A percentile compares a stretch with the other conserved stretches of the same genome.
These are phyloP conservation scores for Saprolegnia parasitica DNA, from an alignment of 352 stramenopile genomes.

Conservation along the genomic window DNA sequence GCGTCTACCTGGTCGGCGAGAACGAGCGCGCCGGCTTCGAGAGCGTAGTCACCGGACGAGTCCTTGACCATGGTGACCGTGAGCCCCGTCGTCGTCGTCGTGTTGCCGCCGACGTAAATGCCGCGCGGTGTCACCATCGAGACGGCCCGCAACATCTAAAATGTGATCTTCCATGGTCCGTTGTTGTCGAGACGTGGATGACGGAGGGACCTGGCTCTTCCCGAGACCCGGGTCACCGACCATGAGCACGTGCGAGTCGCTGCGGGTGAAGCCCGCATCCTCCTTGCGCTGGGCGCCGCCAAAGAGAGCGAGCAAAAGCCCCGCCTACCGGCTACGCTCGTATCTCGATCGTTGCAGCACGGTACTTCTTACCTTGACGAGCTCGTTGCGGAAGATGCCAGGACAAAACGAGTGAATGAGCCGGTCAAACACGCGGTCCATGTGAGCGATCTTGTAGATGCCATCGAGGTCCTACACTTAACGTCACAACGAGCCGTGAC, in stretches of 20 bases:
- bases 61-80: slow-evolving; percentile 97
- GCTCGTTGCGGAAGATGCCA: slow-evolving; percentile 95
- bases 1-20: slow-evolving; percentile 80
- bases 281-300: slow-evolving; percentile 84
- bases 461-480: slow-evolving; percentile 80
- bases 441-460: slow-evolving; percentile 86
- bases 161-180: slow-evolving; percentile 8
- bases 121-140: slow-evolving; percentile 88
- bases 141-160: slow-evolving; percentile 90
- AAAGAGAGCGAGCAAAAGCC: slow-evolving; percentile 93
- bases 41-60: slow-evolving; percentile 83
- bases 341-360: background rate
- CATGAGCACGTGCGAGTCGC: slow-evolving; percentile 94
- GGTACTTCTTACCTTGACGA: slow-evolving; percentile 85
- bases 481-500: background rate
- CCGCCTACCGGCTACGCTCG: slow-evolving; percentile 40
- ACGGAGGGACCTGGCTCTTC: slow-evolving; percentile 78
- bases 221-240: slow-evolving; percentile 95
- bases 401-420: slow-evolving; percentile 94
- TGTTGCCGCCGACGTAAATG: slow-evolving; percentile 98
- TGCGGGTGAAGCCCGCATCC: slow-evolving; percentile 70
- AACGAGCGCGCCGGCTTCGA: slow-evolving; percentile 90
- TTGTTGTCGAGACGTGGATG: background rate
- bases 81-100: slow-evolving; percentile 91
- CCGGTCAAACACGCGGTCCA: slow-evolving; percentile 90